These are phyloP conservation scores for Erodium maritimum DNA, from an alignment of 345 rosid species.

Conservation along the genomic window DNA sequence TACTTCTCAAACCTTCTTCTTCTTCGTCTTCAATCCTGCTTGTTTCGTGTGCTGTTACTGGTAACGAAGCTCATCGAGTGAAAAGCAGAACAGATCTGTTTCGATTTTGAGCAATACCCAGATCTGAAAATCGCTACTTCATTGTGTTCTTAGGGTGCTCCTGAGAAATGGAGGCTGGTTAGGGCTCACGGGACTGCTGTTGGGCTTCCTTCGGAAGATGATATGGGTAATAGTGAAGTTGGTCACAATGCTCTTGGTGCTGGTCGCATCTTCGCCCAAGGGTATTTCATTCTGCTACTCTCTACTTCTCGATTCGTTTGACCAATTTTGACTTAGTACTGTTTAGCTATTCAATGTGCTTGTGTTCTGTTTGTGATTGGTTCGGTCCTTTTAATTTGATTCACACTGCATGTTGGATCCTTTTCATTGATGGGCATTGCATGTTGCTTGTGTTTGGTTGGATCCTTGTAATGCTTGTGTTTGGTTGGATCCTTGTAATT, in stretches of 20 bases:
- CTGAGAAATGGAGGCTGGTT: constrained; percentile 76
- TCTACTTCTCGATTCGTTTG: background rate
- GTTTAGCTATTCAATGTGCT: no score
- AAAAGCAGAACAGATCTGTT: background rate
- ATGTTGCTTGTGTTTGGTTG: background rate
- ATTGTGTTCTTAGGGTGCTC: constrained; percentile 58
- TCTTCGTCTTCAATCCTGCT: no score
- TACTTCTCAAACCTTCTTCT: constrained; percentile 11
- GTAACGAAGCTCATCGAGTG: background rate
- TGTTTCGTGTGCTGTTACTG: background rate
- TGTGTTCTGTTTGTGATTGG: background rate
- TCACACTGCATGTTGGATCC: no score
- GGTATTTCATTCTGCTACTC: constrained; percentile 20
- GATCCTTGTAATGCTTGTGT: background rate
- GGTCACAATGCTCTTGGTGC: constrained; percentile 99
- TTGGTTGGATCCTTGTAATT: no score
- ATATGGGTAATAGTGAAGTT: constrained; percentile 99
- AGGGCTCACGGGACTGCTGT: constrained; percentile 89
- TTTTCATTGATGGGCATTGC: no score
- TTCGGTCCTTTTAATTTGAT: no score
- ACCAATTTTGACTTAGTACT: background rate
- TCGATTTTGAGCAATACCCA: background rate
- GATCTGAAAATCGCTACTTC: background rate
- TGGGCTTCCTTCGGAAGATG: constrained; percentile 92
- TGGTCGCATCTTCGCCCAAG: constrained; percentile 92